phyloP scores from a whole-genome alignment of 169 alveolate species.

The Cryptosporidium muris region DNA sequence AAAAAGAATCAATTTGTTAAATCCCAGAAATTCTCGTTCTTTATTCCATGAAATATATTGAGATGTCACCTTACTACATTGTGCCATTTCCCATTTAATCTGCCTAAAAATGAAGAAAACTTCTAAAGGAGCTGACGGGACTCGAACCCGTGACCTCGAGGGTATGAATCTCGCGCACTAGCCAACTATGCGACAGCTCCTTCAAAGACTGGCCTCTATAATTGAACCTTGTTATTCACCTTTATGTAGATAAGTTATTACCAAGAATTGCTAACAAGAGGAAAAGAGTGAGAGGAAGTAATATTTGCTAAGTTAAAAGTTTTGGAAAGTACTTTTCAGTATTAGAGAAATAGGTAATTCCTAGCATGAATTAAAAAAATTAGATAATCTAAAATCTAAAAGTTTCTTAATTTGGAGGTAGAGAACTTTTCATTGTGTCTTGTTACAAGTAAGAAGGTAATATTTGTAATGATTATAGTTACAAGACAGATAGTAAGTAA shows the following conservation, averaged over 20 bases:
- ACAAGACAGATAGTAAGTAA: background rate
- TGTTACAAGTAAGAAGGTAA: conserved; percentile 29
- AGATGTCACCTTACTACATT: too few species aligned
- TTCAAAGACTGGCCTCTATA: background rate
- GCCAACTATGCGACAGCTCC: conserved; percentile 74
- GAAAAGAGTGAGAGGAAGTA: too few species aligned
- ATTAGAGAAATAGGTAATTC: too few species aligned
- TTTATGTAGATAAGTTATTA: background rate
- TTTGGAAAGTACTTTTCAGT: too few species aligned
- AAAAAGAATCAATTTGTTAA: too few species aligned
- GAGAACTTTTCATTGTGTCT: conserved; percentile 37
- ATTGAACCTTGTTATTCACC: background rate
- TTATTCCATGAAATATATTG: too few species aligned
- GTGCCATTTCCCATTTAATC: too few species aligned
- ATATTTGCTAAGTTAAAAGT: too few species aligned
- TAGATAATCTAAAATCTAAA: conserved; percentile 3
- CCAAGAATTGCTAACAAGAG: background rate
- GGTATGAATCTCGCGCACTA: conserved; percentile 74
- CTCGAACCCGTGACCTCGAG: conserved; percentile 75
- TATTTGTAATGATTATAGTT: conserved; percentile 6
- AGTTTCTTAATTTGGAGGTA: conserved; percentile 15
- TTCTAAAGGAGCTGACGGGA: conserved; percentile 74
- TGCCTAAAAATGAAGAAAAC: background rate
- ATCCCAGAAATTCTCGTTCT: too few species aligned
- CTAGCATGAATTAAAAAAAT: background rate